Percentiles rank a stretch among this genome's conserved stretches.
These are phyloP conservation scores for Allomyces javanicus DNA, from an alignment of 192 early-diverging fungal genomes.

Conservation along the genomic window DNA sequence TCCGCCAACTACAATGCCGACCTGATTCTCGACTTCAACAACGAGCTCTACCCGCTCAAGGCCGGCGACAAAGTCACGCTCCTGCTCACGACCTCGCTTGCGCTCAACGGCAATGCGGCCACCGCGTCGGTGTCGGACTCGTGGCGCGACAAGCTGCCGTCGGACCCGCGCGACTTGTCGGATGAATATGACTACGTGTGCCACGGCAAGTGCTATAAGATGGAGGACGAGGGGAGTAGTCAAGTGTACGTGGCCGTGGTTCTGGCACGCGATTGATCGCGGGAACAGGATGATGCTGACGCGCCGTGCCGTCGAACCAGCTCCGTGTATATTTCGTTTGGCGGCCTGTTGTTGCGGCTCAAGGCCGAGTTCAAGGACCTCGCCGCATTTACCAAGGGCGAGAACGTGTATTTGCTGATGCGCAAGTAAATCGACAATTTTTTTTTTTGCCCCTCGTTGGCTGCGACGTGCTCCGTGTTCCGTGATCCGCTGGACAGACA, in stretches of 20 bases:
- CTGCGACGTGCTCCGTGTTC: too few species aligned
- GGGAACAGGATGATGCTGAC: neutral
- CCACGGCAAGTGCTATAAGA: conserved; percentile 93
- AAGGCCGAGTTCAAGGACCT: conserved; percentile 67
- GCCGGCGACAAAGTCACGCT: conserved; percentile 71
- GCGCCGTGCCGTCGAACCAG: conserved; percentile 15
- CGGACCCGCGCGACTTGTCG: conserved; percentile 46
- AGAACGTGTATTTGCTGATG: conserved; percentile 80
- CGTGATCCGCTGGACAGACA: too few species aligned
- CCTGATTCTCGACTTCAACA: conserved; percentile 83
- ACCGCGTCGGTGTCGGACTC: conserved; percentile 24
- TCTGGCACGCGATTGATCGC: neutral
- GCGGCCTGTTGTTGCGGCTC: conserved; percentile 76
- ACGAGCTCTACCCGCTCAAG: conserved; percentile 76
- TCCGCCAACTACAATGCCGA: conserved; percentile 76
- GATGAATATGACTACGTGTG: conserved; percentile 98
- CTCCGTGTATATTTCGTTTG: conserved; percentile 75
- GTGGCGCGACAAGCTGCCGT: conserved; percentile 39
- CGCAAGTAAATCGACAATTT: conserved; percentile 25
- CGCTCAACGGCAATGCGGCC: conserved; percentile 22
- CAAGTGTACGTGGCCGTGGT: conserved; percentile 46
- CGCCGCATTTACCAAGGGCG: conserved; percentile 64
- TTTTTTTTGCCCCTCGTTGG: too few species aligned
- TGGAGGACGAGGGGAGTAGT: conserved; percentile 55
- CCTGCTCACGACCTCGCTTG: conserved; percentile 57